Base-by-base conservation (phyloP, 139 green algal species). In the Nannochloris sp. region DNA sequence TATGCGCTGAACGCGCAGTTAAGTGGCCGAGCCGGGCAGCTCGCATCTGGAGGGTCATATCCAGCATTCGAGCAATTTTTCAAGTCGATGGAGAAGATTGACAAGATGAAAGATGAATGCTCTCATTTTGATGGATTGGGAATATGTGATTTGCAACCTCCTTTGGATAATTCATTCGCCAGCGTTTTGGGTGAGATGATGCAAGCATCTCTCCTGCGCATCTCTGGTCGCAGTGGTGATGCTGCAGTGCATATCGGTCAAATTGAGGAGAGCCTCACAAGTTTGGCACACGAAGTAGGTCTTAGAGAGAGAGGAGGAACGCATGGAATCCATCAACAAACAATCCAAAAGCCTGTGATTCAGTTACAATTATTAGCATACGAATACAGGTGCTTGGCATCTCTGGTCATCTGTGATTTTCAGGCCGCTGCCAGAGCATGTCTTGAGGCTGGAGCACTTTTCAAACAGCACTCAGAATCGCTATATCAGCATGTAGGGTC, bases 121-220 rank as follows among this genome's bases (percentile, higher is more conserved):
- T 63, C 44, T 26, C 49, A 3, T 31, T 40, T 63, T 28, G 49
- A 46, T 68, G 25, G 46, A 46, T 14, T 12, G 25, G 28, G 20
- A 49, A 2, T 56, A 44, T 9, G 61, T 62, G 8, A 23, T 28
- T 28, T 23, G n/a, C 46, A 53, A 14, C 17, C 46, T 53, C 46
- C 46, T 8, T 23, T 53, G 9, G 46, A 23, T 28, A 23, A 53
- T 53, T 53, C 46, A 6, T 53, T 11, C 20, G 46, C 46, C 0
- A 46, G 16, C 3, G 37, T 58, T 5, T 8, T 70, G 23, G 61
- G 49, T 25, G 25, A 44, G 23, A 36, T 74, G 61, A 45, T 68
- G 33, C 68, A 74, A 20, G 50, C 68, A 16, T 61, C 59, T 25
- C 37, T 70, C 25, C 33, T 70, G 17, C 68, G 68, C 43, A 58